Evolutionary conservation across 495 filamentous ascomycete species (phyloP).

Genomic region (Parathielavia hyrcaniae): DNA sequence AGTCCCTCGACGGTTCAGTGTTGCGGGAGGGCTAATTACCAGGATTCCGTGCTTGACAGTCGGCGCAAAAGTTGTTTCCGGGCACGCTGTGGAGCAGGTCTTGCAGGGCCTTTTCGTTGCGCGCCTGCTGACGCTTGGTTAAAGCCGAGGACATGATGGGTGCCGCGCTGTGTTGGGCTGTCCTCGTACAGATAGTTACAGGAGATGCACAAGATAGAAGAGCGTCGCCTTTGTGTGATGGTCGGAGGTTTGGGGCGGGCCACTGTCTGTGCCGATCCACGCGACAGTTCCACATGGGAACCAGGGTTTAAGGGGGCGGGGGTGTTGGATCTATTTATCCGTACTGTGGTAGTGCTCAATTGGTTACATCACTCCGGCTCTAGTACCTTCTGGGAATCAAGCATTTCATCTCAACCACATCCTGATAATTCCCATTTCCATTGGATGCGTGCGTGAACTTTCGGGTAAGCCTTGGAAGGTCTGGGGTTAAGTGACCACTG

Average conservation of each 20-base stretch:
- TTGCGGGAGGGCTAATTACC: constrained; percentile 50
- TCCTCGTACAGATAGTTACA: background rate
- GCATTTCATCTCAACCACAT: no score
- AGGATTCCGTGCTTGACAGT: constrained; percentile 88
- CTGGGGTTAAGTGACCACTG: no score
- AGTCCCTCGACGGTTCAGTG: constrained; percentile 8
- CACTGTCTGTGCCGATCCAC: constrained; percentile 3
- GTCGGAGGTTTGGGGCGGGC: constrained; percentile 13
- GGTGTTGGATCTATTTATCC: background rate
- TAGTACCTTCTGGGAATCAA: no score
- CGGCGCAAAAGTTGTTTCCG: constrained; percentile 91
- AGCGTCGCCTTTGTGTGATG: constrained; percentile 16
- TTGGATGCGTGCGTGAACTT: no score
- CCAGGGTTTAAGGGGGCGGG: constrained; percentile 6
- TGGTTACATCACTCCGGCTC: no score
- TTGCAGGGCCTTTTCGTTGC: constrained; percentile 87
- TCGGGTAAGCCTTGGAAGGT: no score
- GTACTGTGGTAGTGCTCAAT: no score
- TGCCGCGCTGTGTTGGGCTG: constrained; percentile 4
- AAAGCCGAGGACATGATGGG: constrained; percentile 45
- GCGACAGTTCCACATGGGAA: constrained; percentile 15
- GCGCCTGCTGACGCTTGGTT: constrained; percentile 93
- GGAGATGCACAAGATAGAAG: background rate
- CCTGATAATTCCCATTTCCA: no score
- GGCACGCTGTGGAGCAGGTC: constrained; percentile 81